Percentiles rank a stretch among this genome's conserved stretches.
phyloP scores from a whole-genome alignment of 208 protist genomes.

The Tritrichomonas musculus region DNA sequence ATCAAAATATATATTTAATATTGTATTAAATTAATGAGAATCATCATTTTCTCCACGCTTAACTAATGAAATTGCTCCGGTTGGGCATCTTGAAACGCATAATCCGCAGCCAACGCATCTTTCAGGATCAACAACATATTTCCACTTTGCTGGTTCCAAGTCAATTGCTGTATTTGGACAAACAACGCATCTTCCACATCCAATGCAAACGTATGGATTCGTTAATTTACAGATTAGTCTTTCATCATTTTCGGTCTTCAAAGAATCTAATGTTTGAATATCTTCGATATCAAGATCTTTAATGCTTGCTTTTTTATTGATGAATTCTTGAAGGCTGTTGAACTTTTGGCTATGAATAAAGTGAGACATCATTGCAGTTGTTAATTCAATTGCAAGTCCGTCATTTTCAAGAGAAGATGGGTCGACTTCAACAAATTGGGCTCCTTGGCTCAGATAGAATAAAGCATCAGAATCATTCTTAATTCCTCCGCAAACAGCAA shows the following conservation, averaged over 20 bases:
- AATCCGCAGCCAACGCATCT: slow-evolving; percentile 12
- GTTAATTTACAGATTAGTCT: neutral
- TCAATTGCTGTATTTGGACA: slow-evolving; percentile 12
- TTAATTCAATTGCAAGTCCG: neutral
- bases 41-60: neutral
- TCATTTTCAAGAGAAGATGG: neutral
- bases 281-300: neutral
- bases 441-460: neutral
- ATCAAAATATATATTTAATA: too few relatives aligned
- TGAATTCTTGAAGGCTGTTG: neutral
- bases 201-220: neutral
- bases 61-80: neutral
- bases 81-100: neutral
- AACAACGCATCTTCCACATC: neutral
- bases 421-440: neutral
- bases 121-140: neutral
- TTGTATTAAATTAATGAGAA: too few relatives aligned
- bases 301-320: neutral
- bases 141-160: neutral
- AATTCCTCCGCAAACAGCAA: neutral
- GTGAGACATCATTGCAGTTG: neutral
- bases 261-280: too few relatives aligned
- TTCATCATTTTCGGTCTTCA: too few relatives aligned
- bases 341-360: neutral
- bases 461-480: neutral